A percentile compares a stretch with the other conserved stretches of the same genome.
Evolutionary conservation across 768 basidiomycete genomes (phyloP).

Genomic region (Pleurotus pulmonarius): DNA sequence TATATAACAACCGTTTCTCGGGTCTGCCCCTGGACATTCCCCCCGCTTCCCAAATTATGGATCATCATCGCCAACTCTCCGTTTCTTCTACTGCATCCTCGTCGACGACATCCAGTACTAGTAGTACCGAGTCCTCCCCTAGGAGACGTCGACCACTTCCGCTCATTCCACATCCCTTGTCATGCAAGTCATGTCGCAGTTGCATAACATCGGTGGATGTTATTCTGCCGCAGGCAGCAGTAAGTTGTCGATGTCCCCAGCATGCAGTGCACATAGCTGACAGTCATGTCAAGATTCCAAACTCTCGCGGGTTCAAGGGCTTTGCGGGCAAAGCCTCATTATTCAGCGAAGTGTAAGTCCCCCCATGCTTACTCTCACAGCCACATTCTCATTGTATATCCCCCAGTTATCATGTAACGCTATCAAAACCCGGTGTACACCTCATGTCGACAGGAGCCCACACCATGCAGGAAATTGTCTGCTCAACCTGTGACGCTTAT

Average conservation of each 20-base stretch:
- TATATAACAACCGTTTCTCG: constrained; percentile 1
- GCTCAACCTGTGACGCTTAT: constrained; percentile 44
- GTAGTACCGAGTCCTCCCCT: constrained; percentile 24
- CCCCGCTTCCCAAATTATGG: not conserved
- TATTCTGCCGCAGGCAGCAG: constrained; percentile 36
- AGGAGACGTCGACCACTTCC: constrained; percentile 44
- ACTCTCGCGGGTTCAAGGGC: constrained; percentile 48
- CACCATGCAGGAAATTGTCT: constrained; percentile 54
- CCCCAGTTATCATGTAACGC: constrained; percentile 43
- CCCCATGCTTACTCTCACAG: not conserved
- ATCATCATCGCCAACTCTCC: constrained; percentile 2
- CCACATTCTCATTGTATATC: not conserved
- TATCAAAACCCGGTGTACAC: constrained; percentile 43
- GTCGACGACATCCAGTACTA: constrained; percentile 14
- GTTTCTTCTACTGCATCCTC: constrained; percentile 8
- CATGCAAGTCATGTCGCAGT: constrained; percentile 42
- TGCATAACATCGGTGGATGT: constrained; percentile 42
- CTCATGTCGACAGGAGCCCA: constrained; percentile 65
- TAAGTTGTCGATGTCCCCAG: constrained; percentile 18
- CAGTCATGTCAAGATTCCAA: constrained; percentile 32
- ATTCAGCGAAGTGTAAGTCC: constrained; percentile 50
- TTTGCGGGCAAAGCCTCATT: constrained; percentile 57
- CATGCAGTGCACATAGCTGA: not conserved
- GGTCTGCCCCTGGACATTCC: not conserved
- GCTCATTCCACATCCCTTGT: constrained; percentile 39